Evolutionary conservation across 202 grass and related monocot genomes (phyloP).

Genomic region (Setaria italica): DNA sequence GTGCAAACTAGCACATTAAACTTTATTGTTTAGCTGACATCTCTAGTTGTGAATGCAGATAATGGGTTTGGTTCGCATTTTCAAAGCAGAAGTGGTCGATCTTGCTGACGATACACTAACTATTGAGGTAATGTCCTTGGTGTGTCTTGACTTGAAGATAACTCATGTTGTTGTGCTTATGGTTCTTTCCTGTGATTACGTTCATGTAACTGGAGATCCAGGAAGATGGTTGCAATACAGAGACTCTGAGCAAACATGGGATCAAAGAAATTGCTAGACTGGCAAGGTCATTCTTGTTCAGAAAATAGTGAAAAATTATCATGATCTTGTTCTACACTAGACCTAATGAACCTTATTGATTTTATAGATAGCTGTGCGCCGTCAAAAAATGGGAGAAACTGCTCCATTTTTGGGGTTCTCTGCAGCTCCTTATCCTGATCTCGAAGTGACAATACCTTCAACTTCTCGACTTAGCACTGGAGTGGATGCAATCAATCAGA

Average conservation of each 20-base stretch:
- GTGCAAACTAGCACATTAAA: background rate
- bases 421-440: slow-evolving; percentile 73
- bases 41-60: slow-evolving; percentile 55
- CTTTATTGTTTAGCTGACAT: slow-evolving; percentile 6
- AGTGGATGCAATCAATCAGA: background rate
- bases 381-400: slow-evolving; percentile 67
- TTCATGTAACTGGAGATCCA: slow-evolving; percentile 91
- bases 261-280: slow-evolving; percentile 95
- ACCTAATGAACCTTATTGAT: slow-evolving; percentile 39
- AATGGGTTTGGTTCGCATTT: slow-evolving; percentile 70
- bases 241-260: slow-evolving; percentile 75
- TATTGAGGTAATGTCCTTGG: slow-evolving; percentile 53
- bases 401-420: slow-evolving; percentile 82
- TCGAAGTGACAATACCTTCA: slow-evolving; percentile 29
- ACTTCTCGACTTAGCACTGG: background rate
- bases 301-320: slow-evolving; percentile 13
- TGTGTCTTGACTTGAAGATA: slow-evolving; percentile 12
- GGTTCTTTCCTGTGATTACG: slow-evolving; percentile 18
- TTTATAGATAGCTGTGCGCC: slow-evolving; percentile 72
- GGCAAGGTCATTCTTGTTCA: slow-evolving; percentile 60
- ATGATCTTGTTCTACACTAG: slow-evolving; percentile 27
- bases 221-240: slow-evolving; percentile 78
- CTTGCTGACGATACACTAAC: slow-evolving; percentile 69
- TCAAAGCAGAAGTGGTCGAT: slow-evolving; percentile 77
- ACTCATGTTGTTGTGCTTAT: background rate